These are phyloP conservation scores for Scutellaria barbata DNA, from an alignment of 257 asterid genomes.

Conservation along the genomic window DNA sequence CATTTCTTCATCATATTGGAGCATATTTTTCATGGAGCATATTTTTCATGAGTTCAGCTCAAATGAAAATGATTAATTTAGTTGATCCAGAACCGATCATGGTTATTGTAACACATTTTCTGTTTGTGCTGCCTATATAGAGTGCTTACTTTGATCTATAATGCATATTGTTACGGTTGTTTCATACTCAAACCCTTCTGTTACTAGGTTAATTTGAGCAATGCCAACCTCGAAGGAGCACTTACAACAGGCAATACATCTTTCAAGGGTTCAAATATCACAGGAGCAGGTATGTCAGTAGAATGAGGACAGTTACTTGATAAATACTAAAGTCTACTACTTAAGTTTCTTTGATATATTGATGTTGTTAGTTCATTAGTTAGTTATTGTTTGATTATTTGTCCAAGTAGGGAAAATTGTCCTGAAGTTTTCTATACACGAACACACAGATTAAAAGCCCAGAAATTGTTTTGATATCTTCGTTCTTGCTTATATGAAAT, in stretches of 20 bases:
- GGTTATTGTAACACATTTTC: not conserved
- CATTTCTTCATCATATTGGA: slow-evolving; percentile 15
- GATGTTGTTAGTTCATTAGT: not conserved
- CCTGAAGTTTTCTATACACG: too few species aligned
- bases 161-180: not conserved
- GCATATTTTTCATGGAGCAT: not conserved
- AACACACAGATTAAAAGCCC: not conserved
- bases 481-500: too few species aligned
- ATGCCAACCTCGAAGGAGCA: slow-evolving; percentile 96
- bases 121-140: not conserved
- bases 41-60: too few species aligned
- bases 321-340: not conserved
- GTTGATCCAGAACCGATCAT: not conserved
- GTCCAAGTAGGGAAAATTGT: too few species aligned
- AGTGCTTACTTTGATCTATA: not conserved
- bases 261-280: slow-evolving; percentile 75
- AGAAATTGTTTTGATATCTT: not conserved
- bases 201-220: slow-evolving; percentile 76
- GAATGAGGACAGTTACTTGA: slow-evolving; percentile 12
- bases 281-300: slow-evolving; percentile 76
- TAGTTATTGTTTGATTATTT: not conserved
- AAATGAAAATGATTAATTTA: not conserved
- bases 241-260: slow-evolving; percentile 93
- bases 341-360: too few species aligned
- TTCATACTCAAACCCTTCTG: not conserved